Base-by-base conservation (phyloP, 441 rosid species). In the Metrosideros polymorpha region DNA sequence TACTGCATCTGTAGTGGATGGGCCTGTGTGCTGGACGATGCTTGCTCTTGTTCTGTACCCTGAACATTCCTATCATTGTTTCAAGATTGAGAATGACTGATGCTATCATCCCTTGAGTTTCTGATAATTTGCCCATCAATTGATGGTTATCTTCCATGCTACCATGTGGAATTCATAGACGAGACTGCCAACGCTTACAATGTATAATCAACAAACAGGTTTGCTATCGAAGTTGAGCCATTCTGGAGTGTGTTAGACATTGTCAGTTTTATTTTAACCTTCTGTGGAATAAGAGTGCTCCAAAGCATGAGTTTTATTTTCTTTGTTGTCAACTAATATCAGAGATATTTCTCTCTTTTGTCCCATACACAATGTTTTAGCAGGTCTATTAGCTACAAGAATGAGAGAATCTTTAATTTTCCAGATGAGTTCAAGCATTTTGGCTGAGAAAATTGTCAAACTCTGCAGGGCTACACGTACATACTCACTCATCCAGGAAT, bases 401-500 rank as follows among this genome's bases (percentile, higher is more conserved):
- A 6, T 2, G 17, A 71, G 47, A 71, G 49, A 22, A 71, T 39
- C n/a, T 71, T 71, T 55, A 47, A 47, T 29, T 51, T 49, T 71
- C 79, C 61, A 30, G 55, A 45, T 47, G 56, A 59, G n/a, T 6
- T 39, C 14, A 22, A 12, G 79, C 79, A 53, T 52, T 83, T 53
- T 52, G 45, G 57, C 42, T 83, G 61, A 50, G 59, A 51, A 29
- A 83, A 29, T 83, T 55, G 24, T 45, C 57, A 84, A 85, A 87
- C 77, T 84, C 53, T 85, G 53, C 93, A 95, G 98, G 99, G 98
- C 24, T 97, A 96, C 88, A 94, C 98, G 39, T 97, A 94, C 90
- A 91, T 94, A 90, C 96, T 96, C 83, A 94, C 98, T 52, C 99
- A 97, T 90, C 99, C 99, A 4, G 99, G 99, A 83, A 94, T 93